phyloP scores from a whole-genome alignment of 768 basidiomycete species.

The Phylloporus arenicola region DNA sequence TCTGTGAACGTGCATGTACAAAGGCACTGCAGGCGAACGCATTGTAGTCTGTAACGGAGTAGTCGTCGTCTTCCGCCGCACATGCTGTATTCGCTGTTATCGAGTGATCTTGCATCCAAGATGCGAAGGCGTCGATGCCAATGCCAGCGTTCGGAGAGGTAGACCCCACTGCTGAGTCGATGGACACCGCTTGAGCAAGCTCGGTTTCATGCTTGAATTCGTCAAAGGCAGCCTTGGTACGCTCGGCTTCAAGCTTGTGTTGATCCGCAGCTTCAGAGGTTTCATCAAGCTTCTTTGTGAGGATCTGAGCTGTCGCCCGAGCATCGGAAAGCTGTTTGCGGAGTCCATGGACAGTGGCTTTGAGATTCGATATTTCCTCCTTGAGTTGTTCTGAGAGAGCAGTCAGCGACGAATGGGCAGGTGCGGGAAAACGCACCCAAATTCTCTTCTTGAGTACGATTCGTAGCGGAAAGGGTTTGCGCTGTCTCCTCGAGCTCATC shows the following conservation, averaged over 20 bases:
- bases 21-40: constrained; percentile 4
- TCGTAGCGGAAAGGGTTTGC: background rate
- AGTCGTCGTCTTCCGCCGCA: background rate
- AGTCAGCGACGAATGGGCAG: background rate
- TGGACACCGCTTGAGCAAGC: background rate
- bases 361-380: background rate
- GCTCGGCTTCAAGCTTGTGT: background rate
- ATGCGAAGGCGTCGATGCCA: background rate
- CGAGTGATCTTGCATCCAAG: constrained; percentile 1
- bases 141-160: background rate
- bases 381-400: background rate
- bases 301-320: background rate
- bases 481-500: constrained; percentile 1
- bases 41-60: background rate
- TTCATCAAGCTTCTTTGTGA: background rate
- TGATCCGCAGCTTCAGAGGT: background rate
- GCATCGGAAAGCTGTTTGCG: constrained; percentile 1
- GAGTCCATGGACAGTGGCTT: background rate
- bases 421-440: background rate
- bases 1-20: background rate
- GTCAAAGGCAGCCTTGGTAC: background rate
- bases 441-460: background rate
- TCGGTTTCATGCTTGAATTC: background rate
- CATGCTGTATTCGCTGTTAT: background rate
- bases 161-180: background rate